These are phyloP conservation scores for Cyberlindnera maclurae DNA, from an alignment of 805 yeast species.

Conservation along the genomic window DNA sequence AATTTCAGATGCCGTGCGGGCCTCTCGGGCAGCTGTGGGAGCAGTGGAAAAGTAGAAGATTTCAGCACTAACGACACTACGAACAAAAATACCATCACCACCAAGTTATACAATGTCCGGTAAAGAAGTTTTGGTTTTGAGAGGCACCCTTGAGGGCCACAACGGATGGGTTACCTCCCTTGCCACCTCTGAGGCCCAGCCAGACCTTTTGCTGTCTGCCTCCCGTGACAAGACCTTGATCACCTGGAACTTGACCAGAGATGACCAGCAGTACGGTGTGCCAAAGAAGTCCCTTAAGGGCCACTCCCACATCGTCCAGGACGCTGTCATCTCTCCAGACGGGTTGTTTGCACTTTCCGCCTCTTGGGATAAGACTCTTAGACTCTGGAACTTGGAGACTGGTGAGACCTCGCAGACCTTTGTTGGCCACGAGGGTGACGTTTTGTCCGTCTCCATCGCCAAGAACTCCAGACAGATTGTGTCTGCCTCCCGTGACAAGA, in stretches of 20 bases:
- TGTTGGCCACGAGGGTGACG: slow-evolving; percentile 97
- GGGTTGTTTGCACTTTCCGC: slow-evolving; percentile 97
- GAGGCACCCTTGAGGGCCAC: slow-evolving; percentile 99
- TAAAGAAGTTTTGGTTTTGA: slow-evolving; percentile 96
- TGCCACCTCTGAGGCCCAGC: slow-evolving; percentile 97
- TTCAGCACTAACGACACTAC: too few relatives aligned
- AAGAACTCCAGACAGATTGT: slow-evolving; percentile 96
- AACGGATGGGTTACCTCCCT: slow-evolving; percentile 97
- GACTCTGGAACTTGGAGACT: slow-evolving; percentile 94
- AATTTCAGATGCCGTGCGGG: too few relatives aligned
- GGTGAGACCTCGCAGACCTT: slow-evolving; percentile 94
- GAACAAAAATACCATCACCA: too few relatives aligned
- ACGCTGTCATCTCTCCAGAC: slow-evolving; percentile 94
- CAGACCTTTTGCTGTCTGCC: slow-evolving; percentile 95
- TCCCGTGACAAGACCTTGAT: slow-evolving; percentile 98
- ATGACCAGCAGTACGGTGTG: slow-evolving; percentile 95
- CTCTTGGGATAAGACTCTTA: slow-evolving; percentile 99
- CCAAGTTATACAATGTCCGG: slow-evolving; percentile 68
- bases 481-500: slow-evolving; percentile 98
- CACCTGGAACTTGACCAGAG: slow-evolving; percentile 96
- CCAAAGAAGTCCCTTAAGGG: slow-evolving; percentile 97
- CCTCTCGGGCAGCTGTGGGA: too few relatives aligned
- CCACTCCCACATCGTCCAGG: slow-evolving; percentile 98
- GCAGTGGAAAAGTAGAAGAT: too few relatives aligned
- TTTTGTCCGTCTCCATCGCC: slow-evolving; percentile 93